Evolutionary conservation across 2,329 filamentous ascomycete genomes (phyloP).

Genomic region (Alternaria sp.): DNA sequence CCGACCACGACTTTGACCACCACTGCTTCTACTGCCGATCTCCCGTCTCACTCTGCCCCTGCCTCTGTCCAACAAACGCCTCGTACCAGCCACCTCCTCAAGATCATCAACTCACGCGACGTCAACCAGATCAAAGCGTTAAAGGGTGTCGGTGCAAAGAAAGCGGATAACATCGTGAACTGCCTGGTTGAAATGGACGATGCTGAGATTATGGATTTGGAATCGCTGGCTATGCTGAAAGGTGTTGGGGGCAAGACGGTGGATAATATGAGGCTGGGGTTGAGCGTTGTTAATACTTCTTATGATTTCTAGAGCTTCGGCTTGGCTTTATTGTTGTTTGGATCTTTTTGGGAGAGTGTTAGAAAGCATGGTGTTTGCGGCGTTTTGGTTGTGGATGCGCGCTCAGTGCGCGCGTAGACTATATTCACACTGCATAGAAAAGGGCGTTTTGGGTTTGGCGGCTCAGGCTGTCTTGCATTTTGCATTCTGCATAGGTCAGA

Average conservation of each 20-base stretch:
- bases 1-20: not conserved
- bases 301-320: constrained; percentile 32
- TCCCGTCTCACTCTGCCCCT: constrained; percentile 8
- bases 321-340: not conserved
- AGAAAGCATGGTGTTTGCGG: constrained; percentile 22
- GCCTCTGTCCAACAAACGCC: constrained; percentile 53
- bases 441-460: not conserved
- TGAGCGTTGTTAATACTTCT: constrained; percentile 24
- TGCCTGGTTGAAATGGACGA: constrained; percentile 56
- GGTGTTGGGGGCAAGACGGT: constrained; percentile 59
- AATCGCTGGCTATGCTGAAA: constrained; percentile 54
- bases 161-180: constrained; percentile 63
- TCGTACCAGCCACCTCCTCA: constrained; percentile 67
- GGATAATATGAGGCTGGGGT: constrained; percentile 56
- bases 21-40: not conserved
- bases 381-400: not conserved
- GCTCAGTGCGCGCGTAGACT: not conserved
- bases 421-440: not conserved
- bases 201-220: constrained; percentile 50
- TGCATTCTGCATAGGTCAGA: not conserved
- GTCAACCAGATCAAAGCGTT: constrained; percentile 68
- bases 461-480: not conserved
- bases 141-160: constrained; percentile 75
- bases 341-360: not conserved
- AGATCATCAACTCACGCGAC: constrained; percentile 77